Evolutionary conservation across 75 land plant genomes (phyloP).

Genomic region (Selaginella moellendorffii): DNA sequence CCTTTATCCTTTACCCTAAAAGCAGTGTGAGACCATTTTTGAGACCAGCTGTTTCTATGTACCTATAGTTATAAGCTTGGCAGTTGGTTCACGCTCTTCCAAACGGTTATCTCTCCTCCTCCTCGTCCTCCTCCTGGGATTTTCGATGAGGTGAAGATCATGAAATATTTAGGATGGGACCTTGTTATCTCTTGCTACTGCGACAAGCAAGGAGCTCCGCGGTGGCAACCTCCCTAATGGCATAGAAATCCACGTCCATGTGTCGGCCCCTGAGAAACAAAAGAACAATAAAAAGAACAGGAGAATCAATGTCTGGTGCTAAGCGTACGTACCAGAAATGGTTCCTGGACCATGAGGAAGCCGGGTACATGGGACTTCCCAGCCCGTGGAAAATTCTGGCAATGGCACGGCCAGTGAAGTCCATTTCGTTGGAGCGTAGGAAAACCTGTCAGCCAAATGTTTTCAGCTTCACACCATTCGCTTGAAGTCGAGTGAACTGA

Average conservation of each 20-base stretch:
- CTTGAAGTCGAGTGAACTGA: constrained; percentile 8
- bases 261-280: constrained; percentile 63
- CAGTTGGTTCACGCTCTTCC: no score
- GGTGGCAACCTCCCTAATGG: constrained; percentile 58
- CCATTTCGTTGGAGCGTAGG: constrained; percentile 44
- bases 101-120: no score
- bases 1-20: no score
- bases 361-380: constrained; percentile 84
- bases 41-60: no score
- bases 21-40: no score
- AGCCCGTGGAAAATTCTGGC: constrained; percentile 94
- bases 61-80: no score
- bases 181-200: no score
- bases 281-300: not conserved
- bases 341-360: constrained; percentile 65
- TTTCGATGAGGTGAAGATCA: no score
- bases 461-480: no score
- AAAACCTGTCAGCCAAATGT: constrained; percentile 44
- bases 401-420: constrained; percentile 87
- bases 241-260: constrained; percentile 45
- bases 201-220: constrained; percentile 14
- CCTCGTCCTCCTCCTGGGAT: no score
- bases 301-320: not conserved
- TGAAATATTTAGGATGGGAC: no score
- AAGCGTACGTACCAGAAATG: constrained; percentile 67